Base-by-base conservation (phyloP, 805 yeast species). In the Starmera amethionina region DNA sequence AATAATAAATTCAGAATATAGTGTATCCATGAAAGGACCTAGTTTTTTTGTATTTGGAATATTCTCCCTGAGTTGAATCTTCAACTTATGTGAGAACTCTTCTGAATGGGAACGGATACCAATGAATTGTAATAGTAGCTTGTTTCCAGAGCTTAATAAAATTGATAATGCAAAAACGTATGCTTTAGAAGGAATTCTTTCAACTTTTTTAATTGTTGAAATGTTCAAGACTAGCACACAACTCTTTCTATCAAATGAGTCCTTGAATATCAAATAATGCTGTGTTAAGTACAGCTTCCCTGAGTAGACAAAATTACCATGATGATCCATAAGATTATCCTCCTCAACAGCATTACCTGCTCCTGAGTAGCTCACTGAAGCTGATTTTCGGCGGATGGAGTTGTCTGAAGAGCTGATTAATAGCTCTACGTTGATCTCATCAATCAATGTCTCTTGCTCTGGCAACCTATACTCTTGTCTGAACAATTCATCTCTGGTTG, bases 1-100 rank as follows among this genome's bases (percentile, higher is more conserved):
- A 44, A 81, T 75, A 32, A 80, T 68, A 37, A 89, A 90, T 58
- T 90, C 97, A 0, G 97, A 89, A 59, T 88, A 90, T 42, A 90
- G 73, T 0, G 88, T 67, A 30, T 70, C 69, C 22, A 86, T 63
- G 49, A 87, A 86, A 2, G 78, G 76, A 19, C 72, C 77, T 43
- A 90, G 64, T 30, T 69, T 65, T 40, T 74, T 70, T 10, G 86
- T 80, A 44, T 77, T 71, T 3, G 75, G 67, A 22, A 84, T 64
- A 51, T 85, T 87, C 32, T 72, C 68, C 51, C 72, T 77, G 47
- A 88, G 64, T 31, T 75, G 68, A 7, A 68, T 60, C 53, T 81
- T 83, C 46, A 90, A 64, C 29, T 64, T 66, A 32, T 75, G 78
- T 36, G 95, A 85, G 60, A 93, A 90, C 43, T 70, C 68, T 58